Evolutionary conservation across 345 rosid genomes (phyloP).

Genomic region (Xanthoceras sorbifolium): DNA sequence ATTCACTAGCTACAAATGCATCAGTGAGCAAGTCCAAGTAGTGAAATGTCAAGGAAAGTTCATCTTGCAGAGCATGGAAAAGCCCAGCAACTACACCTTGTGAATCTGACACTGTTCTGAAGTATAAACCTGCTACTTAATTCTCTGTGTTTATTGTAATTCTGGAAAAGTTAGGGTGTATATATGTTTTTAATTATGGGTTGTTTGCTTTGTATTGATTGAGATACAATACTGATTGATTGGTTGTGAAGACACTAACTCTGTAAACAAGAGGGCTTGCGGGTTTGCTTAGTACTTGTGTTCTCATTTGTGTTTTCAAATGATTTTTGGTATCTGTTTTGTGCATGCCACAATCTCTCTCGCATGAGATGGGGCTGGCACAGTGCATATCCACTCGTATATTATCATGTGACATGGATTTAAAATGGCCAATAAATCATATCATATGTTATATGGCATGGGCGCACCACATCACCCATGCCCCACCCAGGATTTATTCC

Average conservation of each 20-base stretch:
- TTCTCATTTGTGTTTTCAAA: neutral
- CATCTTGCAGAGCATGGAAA: constrained; percentile 5
- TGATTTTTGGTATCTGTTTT: neutral
- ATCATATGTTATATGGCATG: too few relatives aligned
- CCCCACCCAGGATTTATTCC: too few relatives aligned
- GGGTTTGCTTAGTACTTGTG: neutral
- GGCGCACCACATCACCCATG: too few relatives aligned
- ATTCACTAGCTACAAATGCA: constrained; percentile 32
- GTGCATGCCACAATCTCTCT: neutral
- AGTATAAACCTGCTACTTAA: neutral
- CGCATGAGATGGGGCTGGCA: too few relatives aligned
- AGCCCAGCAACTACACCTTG: neutral
- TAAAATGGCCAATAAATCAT: too few relatives aligned
- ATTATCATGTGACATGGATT: too few relatives aligned
- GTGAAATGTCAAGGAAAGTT: constrained; percentile 14
- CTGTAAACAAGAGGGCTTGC: neutral
- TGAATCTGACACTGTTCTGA: neutral
- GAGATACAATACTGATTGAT: neutral
- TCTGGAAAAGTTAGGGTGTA: constrained; percentile 17
- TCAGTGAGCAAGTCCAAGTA: constrained; percentile 43
- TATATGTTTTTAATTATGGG: constrained; percentile 15
- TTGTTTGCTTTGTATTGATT: constrained; percentile 9
- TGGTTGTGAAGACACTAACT: neutral
- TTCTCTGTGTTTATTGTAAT: neutral
- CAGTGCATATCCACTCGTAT: too few relatives aligned